Conservation (phyloP, 2,329 filamentous ascomycete species). For the Neoscytalidium dimidiatum region DNA sequence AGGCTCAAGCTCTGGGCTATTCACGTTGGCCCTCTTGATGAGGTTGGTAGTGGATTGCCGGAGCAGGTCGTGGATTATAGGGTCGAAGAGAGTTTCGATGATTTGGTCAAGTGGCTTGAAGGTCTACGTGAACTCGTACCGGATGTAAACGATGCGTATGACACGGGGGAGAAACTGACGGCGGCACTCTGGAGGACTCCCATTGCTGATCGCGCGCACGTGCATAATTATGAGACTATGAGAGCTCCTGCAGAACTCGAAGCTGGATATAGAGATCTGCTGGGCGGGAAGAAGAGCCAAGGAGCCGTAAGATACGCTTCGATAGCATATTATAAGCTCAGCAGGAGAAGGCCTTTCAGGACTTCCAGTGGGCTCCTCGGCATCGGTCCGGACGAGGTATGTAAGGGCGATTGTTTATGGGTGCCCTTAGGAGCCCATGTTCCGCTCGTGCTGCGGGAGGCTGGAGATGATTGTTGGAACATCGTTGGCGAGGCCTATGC, state of each 20-base stretch:
- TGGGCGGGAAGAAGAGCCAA: not conserved
- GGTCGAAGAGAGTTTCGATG: not conserved
- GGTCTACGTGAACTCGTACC: not conserved
- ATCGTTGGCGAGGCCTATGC: not conserved
- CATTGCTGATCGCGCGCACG: not conserved
- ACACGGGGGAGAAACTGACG: not conserved
- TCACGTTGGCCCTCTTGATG: not conserved
- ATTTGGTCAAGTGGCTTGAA: not conserved
- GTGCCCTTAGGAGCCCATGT: not conserved
- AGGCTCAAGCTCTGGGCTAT: not conserved
- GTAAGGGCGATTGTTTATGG: not conserved
- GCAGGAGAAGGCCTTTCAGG: not conserved
- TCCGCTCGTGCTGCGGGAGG: not conserved
- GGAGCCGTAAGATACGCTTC: not conserved
- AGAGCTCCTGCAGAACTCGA: not conserved
- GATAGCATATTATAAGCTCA: not conserved
- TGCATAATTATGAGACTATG: not conserved
- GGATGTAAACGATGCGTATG: not conserved
- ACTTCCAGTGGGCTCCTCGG: not conserved
- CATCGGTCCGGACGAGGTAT: not conserved
- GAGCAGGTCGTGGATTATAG: not conserved
- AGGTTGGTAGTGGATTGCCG: not conserved
- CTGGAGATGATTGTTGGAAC: not conserved
- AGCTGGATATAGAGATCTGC: not conserved
- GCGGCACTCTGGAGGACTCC: not conserved